Conservation (phyloP, 1,139 yeast genomes). For the Kurtzmaniella quercitrusa region DNA sequence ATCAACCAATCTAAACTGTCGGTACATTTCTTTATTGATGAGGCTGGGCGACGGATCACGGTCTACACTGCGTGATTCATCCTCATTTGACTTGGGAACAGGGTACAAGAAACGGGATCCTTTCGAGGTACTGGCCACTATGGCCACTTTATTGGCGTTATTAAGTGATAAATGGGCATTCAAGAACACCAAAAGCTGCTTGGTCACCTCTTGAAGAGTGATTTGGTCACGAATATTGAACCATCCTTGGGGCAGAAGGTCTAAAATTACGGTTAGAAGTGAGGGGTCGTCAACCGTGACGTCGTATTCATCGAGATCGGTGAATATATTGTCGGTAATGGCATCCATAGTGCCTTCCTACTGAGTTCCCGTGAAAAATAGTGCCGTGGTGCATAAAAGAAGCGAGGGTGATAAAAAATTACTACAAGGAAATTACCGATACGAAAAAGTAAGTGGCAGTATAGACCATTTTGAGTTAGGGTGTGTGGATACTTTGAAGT, state of each 20-base stretch:
- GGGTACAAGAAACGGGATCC: constrained; percentile 79
- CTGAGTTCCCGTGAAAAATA: background rate
- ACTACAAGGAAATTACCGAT: too few relatives aligned
- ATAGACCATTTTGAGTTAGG: too few relatives aligned
- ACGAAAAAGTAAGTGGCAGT: too few relatives aligned
- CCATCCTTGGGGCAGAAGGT: constrained; percentile 80
- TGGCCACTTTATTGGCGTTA: constrained; percentile 80
- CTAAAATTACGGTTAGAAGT: constrained; percentile 71
- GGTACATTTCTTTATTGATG: constrained; percentile 55
- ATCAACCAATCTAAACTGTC: constrained; percentile 81
- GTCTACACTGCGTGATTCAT: constrained; percentile 11
- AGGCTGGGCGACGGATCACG: constrained; percentile 14
- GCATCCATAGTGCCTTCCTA: constrained; percentile 53
- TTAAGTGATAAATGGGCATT: constrained; percentile 87
- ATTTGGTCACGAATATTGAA: constrained; percentile 42
- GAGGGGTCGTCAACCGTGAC: constrained; percentile 67
- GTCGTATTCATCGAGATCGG: constrained; percentile 34
- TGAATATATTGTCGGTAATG: constrained; percentile 64
- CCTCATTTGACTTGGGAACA: constrained; percentile 24
- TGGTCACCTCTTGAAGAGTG: constrained; percentile 50
- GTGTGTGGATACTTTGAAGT: too few relatives aligned
- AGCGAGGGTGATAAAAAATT: too few relatives aligned
- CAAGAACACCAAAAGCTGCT: constrained; percentile 62
- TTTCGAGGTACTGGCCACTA: constrained; percentile 69
- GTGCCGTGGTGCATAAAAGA: too few relatives aligned